Evolutionary conservation across 495 filamentous ascomycete species (phyloP).

Genomic region (Corynascus novoguineensis): DNA sequence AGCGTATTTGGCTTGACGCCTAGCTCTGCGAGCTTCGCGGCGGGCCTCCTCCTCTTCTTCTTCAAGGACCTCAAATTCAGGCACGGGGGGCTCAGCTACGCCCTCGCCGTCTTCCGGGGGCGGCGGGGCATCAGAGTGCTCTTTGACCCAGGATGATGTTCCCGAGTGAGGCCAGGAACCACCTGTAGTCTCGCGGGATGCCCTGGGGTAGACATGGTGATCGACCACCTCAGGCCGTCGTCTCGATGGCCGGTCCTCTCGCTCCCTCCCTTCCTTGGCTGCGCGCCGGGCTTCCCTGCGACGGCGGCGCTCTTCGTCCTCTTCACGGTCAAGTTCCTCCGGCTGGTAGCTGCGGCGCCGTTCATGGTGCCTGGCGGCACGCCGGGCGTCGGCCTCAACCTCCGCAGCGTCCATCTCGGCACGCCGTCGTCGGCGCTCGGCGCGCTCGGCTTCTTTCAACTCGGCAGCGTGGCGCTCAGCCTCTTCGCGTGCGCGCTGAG

Average conservation of each 20-base stretch:
- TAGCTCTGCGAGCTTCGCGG: constrained; percentile 40
- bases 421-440: constrained; percentile 41
- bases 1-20: constrained; percentile 41
- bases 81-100: constrained; percentile 15
- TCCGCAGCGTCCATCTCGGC: constrained; percentile 38
- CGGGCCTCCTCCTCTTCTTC: constrained; percentile 44
- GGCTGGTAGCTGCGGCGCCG: constrained; percentile 22
- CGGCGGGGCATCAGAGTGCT: constrained; percentile 53
- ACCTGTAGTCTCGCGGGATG: constrained; percentile 36
- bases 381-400: constrained; percentile 44
- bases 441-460: constrained; percentile 39
- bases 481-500: constrained; percentile 40
- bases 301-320: constrained; percentile 46
- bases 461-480: constrained; percentile 38
- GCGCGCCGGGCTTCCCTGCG: constrained; percentile 44
- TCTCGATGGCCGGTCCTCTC: constrained; percentile 20
- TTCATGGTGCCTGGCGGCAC: constrained; percentile 36
- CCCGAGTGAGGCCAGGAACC: constrained; percentile 50
- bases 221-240: constrained; percentile 35
- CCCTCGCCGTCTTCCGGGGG: constrained; percentile 38
- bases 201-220: constrained; percentile 43
- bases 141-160: constrained; percentile 55
- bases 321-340: constrained; percentile 8
- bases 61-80: constrained; percentile 23
- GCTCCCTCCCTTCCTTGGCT: constrained; percentile 28